Conservation (phyloP, 139 green algal genomes). For the Microglena sp. region DNA sequence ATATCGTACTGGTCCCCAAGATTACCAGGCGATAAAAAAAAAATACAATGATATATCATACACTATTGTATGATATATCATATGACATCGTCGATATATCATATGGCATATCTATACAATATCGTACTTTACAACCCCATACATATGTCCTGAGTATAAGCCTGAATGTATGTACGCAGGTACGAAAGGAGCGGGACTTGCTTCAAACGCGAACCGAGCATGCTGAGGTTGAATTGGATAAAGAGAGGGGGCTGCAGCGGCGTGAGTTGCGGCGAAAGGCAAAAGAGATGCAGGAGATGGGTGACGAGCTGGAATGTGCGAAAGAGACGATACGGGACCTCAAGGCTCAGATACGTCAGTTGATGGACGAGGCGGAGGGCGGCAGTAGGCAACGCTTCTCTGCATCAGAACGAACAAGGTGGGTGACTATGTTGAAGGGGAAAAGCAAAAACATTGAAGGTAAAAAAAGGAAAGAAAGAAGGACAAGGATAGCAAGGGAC, state of each 20-base stretch:
- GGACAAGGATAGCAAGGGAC: slow-evolving; percentile 33
- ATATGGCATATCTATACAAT: too few relatives aligned
- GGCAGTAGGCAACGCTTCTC: too few relatives aligned
- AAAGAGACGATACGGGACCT: slow-evolving; percentile 39
- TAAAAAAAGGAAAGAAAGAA: too few relatives aligned
- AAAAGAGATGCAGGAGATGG: slow-evolving; percentile 44
- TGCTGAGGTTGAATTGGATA: slow-evolving; percentile 48
- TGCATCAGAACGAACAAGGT: too few relatives aligned
- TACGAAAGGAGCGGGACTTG: slow-evolving; percentile 60
- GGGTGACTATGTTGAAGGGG: too few relatives aligned
- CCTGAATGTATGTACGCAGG: slow-evolving; percentile 12
- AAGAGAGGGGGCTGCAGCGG: slow-evolving; percentile 50
- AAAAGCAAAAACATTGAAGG: too few relatives aligned
- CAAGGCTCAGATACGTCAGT: slow-evolving; percentile 28
- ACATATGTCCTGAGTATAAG: not conserved
- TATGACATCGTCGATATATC: too few relatives aligned
- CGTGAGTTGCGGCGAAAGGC: slow-evolving; percentile 50
- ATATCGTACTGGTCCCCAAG: too few relatives aligned
- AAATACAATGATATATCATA: too few relatives aligned
- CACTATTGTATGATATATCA: too few relatives aligned
- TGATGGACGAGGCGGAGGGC: slow-evolving; percentile 45
- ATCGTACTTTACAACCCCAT: too few relatives aligned
- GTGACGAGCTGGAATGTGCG: slow-evolving; percentile 15
- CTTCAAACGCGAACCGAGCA: slow-evolving; percentile 40
- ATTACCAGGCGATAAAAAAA: too few relatives aligned